Percentiles rank a stretch among this genome's conserved stretches.
phyloP scores from a whole-genome alignment of 2,329 filamentous ascomycete species.

The Aureobasidium sp. region DNA sequence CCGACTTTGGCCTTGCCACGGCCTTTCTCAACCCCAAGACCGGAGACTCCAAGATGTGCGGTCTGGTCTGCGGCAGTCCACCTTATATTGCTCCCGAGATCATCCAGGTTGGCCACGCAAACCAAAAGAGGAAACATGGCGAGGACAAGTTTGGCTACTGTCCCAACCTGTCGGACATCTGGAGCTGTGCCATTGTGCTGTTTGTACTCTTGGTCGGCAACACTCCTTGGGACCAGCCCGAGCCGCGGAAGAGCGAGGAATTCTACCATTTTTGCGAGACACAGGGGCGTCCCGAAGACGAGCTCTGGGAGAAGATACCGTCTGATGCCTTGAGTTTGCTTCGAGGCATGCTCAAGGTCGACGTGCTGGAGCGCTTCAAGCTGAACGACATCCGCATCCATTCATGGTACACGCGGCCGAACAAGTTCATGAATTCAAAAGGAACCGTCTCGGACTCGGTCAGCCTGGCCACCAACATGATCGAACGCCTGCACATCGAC shows the following conservation, averaged over 20 bases:
- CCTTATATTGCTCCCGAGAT: conserved; percentile 98
- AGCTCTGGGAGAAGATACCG: conserved; percentile 75
- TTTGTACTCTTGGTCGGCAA: conserved; percentile 94
- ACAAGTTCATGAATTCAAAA: conserved; percentile 63
- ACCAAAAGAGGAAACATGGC: conserved; percentile 33
- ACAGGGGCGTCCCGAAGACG: conserved; percentile 69
- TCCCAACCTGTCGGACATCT: conserved; percentile 80
- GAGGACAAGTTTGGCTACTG: conserved; percentile 53
- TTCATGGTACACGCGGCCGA: conserved; percentile 85
- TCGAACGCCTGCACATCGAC: conserved; percentile 82
- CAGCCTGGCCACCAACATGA: conserved; percentile 85
- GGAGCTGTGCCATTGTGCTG: conserved; percentile 96
- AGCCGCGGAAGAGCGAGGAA: conserved; percentile 72
- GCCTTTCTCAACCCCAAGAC: conserved; percentile 74
- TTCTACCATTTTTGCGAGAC: conserved; percentile 78
- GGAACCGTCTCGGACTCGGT: conserved; percentile 72
- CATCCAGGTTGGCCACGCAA: conserved; percentile 40
- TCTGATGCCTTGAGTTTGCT: conserved; percentile 67
- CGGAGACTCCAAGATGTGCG: conserved; percentile 69
- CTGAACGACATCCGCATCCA: conserved; percentile 80
- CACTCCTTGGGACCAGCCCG: conserved; percentile 91
- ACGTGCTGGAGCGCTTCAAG: conserved; percentile 67
- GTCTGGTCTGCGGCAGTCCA: conserved; percentile 87
- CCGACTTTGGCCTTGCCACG: conserved; percentile 92
- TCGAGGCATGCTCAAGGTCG: conserved; percentile 84